phyloP scores from a whole-genome alignment of 257 asterid species.

The Verbena officinalis region DNA sequence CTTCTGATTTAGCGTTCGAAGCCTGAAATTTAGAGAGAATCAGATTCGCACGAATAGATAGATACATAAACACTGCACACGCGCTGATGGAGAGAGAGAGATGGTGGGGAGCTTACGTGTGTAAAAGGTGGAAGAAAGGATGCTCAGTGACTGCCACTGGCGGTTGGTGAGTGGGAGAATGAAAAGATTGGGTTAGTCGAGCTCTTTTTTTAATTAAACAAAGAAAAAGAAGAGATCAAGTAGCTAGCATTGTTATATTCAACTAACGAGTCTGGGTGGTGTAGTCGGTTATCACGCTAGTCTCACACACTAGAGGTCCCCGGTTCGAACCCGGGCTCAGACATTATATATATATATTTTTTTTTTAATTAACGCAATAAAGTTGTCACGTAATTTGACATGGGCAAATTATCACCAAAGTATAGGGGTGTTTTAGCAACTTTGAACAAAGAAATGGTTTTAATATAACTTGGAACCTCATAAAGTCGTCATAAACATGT shows the following conservation, averaged over 20 bases:
- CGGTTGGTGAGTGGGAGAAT: constrained; percentile 34
- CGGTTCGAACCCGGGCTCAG: constrained; percentile 99
- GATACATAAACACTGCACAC: neutral
- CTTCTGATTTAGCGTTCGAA: constrained; percentile 19
- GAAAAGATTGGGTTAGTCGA: constrained; percentile 20
- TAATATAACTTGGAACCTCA: too few species aligned
- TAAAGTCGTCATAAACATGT: too few species aligned
- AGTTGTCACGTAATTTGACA: too few species aligned
- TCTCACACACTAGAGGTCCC: constrained; percentile 99
- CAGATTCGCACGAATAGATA: constrained; percentile 2
- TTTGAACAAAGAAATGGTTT: too few species aligned
- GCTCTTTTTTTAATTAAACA: neutral
- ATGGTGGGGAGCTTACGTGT: constrained; percentile 14
- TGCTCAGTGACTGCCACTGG: constrained; percentile 30
- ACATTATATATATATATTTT: constrained; percentile 32
- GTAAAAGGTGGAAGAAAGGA: constrained; percentile 18
- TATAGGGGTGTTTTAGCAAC: too few species aligned
- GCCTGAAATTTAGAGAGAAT: constrained; percentile 22
- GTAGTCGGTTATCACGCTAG: constrained; percentile 99
- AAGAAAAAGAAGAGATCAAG: neutral
- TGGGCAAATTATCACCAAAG: too few species aligned
- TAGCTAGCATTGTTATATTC: too few species aligned
- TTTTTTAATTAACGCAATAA: too few species aligned
- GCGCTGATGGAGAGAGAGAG: constrained; percentile 1
- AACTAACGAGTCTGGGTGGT: constrained; percentile 87